Percentiles rank a stretch among this genome's conserved stretches.
These are phyloP conservation scores for Monilinia aucupariae DNA, from an alignment of 2,329 filamentous ascomycete genomes.

Conservation along the genomic window DNA sequence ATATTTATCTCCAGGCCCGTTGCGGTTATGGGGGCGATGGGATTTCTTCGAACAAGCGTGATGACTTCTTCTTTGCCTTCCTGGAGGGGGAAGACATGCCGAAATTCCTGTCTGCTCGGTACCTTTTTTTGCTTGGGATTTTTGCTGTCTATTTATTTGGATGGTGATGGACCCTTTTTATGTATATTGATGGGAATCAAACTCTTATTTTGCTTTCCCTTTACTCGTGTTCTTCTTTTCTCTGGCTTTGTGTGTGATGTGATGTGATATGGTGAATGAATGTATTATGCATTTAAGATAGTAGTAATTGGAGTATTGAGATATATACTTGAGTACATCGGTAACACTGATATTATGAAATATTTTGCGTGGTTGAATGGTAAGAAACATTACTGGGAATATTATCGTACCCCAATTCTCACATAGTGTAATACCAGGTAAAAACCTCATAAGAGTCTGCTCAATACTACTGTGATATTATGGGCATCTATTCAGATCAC, in stretches of 20 bases:
- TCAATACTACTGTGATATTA: too few species aligned
- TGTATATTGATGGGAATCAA: conserved; percentile 1
- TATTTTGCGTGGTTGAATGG: too few species aligned
- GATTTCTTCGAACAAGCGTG: not conserved
- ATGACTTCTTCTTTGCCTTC: not conserved
- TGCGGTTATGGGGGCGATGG: not conserved
- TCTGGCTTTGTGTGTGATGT: not conserved
- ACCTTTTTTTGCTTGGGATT: not conserved
- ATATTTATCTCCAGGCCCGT: not conserved
- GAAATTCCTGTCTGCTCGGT: not conserved
- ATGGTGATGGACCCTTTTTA: not conserved
- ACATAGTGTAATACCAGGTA: too few species aligned
- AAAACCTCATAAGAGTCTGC: too few species aligned
- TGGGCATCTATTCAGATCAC: not conserved
- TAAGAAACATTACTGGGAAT: too few species aligned
- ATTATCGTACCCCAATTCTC: too few species aligned
- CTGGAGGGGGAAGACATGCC: not conserved
- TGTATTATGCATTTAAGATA: not conserved
- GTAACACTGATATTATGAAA: too few species aligned
- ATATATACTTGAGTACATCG: not conserved
- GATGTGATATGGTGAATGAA: not conserved
- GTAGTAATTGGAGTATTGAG: not conserved
- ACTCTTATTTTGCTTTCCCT: conserved; percentile 14
- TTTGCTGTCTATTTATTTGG: not conserved
- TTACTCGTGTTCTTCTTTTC: not conserved